A percentile compares a stretch with the other conserved stretches of the same genome.
Conservation (phyloP, 2,329 filamentous ascomycete species). For the Calonectria fujianensis region DNA sequence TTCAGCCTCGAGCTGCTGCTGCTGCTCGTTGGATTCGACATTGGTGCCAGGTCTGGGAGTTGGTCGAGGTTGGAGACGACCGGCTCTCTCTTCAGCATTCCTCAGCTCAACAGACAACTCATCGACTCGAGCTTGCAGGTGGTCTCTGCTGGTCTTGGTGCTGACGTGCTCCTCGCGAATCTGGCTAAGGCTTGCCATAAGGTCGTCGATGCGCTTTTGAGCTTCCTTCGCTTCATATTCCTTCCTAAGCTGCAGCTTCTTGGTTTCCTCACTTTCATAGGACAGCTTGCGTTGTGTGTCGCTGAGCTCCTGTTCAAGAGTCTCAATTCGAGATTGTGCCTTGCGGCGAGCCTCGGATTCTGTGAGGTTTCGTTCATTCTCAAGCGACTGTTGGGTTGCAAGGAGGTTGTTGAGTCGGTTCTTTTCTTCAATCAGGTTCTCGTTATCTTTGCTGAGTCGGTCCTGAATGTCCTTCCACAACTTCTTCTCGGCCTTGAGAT, state of each 20-base stretch:
- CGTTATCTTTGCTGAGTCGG: slow-evolving; percentile 91
- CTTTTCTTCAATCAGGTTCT: slow-evolving; percentile 88
- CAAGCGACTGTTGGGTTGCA: slow-evolving; percentile 88
- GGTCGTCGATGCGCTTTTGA: slow-evolving; percentile 94
- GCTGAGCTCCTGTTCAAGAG: slow-evolving; percentile 85
- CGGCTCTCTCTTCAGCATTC: slow-evolving; percentile 90
- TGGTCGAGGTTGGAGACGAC: slow-evolving; percentile 87
- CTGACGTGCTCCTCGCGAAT: slow-evolving; percentile 90
- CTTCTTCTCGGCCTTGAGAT: slow-evolving; percentile 95
- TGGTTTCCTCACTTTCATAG: slow-evolving; percentile 88
- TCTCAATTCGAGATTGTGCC: slow-evolving; percentile 85
- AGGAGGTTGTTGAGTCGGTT: slow-evolving; percentile 88
- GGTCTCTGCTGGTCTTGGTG: slow-evolving; percentile 90
- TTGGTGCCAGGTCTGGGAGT: slow-evolving; percentile 74
- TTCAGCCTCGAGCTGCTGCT: slow-evolving; percentile 73
- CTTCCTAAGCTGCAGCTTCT: slow-evolving; percentile 87
- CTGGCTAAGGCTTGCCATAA: slow-evolving; percentile 86
- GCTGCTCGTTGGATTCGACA: slow-evolving; percentile 66
- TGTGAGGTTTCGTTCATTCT: slow-evolving; percentile 92
- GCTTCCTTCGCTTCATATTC: slow-evolving; percentile 93
- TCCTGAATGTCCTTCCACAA: slow-evolving; percentile 96
- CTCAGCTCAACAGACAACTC: slow-evolving; percentile 92
- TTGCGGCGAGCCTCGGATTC: slow-evolving; percentile 89
- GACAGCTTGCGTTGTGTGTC: slow-evolving; percentile 88
- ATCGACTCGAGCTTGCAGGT: slow-evolving; percentile 90